Conservation (phyloP, 352 stramenopile genomes). For the Phytophthora rubi region DNA sequence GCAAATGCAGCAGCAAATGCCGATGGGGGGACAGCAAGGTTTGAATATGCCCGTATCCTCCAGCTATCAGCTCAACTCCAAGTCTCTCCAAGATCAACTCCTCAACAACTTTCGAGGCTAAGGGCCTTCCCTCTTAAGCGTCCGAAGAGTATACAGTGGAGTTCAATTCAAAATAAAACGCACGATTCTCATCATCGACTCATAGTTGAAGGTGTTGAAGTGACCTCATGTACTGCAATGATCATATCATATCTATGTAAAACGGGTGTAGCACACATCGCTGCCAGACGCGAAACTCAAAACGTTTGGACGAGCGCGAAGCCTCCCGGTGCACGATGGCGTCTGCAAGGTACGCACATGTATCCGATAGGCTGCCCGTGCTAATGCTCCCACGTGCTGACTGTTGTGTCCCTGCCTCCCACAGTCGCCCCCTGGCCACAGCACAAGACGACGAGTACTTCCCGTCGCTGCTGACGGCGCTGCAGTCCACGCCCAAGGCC, state of each 20-base stretch:
- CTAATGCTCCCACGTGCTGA: no score
- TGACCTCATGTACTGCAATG: no score
- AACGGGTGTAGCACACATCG: not conserved
- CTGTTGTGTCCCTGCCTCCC: not conserved
- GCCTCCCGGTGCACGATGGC: constrained; percentile 18
- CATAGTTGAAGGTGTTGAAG: no score
- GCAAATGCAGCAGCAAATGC: constrained; percentile 16
- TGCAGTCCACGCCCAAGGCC: constrained; percentile 55
- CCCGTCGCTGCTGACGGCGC: constrained; percentile 68
- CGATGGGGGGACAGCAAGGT: constrained; percentile 3
- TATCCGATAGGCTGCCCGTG: no score
- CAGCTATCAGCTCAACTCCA: constrained; percentile 26
- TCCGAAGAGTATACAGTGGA: not conserved
- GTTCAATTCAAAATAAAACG: no score
- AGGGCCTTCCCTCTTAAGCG: not conserved
- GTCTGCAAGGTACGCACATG: constrained; percentile 28
- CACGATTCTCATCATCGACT: no score
- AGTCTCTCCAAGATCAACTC: constrained; percentile 36
- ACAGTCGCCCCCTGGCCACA: constrained; percentile 32
- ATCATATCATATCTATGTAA: not conserved
- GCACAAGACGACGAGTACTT: constrained; percentile 79
- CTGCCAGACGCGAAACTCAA: not conserved
- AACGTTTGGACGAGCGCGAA: constrained; percentile 18
- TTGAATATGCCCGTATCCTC: constrained; percentile 21
- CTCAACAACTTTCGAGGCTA: constrained; percentile 28